Evolutionary conservation across 192 early-diverging fungal genomes (phyloP).

Genomic region (Martensiomyces pterosporus): DNA sequence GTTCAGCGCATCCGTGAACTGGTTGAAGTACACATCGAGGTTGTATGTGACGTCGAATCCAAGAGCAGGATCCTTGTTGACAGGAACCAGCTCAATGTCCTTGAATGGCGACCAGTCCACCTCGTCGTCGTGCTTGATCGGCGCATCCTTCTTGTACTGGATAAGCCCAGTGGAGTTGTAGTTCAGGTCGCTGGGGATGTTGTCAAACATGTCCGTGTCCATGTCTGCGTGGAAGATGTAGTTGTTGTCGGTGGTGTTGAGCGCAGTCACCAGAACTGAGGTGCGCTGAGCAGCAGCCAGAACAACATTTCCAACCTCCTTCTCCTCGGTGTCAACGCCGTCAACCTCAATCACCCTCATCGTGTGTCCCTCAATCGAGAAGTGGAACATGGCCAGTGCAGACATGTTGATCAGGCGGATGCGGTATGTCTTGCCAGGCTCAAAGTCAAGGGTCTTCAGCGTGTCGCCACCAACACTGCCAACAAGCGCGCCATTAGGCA

Average conservation of each 20-base stretch:
- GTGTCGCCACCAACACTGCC: constrained; percentile 53
- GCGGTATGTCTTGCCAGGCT: constrained; percentile 76
- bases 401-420: constrained; percentile 81
- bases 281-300: constrained; percentile 74
- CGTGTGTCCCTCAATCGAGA: constrained; percentile 75
- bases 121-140: constrained; percentile 8
- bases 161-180: constrained; percentile 60
- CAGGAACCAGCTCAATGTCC: constrained; percentile 56
- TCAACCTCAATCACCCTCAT: constrained; percentile 80
- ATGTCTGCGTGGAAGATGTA: constrained; percentile 72
- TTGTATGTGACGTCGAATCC: constrained; percentile 48
- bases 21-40: constrained; percentile 60
- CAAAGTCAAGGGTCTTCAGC: constrained; percentile 49
- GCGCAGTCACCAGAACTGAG: constrained; percentile 75
- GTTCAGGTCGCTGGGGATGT: constrained; percentile 53
- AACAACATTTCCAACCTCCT: constrained; percentile 52
- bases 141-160: constrained; percentile 44
- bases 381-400: constrained; percentile 68
- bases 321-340: constrained; percentile 61
- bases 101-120: constrained; percentile 51
- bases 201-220: constrained; percentile 74
- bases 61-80: constrained; percentile 38
- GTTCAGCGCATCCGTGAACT: constrained; percentile 70
- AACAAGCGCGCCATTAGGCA: constrained; percentile 64
- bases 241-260: constrained; percentile 57